Evolutionary conservation across 2,329 filamentous ascomycete species (phyloP).

Genomic region (Exophiala spinifera): DNA sequence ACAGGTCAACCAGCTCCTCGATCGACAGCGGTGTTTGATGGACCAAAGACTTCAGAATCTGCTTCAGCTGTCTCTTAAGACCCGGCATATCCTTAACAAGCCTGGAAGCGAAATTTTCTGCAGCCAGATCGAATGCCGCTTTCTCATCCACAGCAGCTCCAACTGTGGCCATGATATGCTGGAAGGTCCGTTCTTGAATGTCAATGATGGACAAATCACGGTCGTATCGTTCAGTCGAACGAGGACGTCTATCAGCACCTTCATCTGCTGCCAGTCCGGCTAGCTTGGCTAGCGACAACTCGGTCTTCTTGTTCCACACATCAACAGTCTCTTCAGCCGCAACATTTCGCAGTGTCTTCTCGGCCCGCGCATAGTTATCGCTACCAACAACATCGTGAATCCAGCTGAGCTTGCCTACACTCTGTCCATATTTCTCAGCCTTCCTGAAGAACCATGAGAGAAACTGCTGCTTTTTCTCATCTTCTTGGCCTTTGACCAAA

Average conservation of each 20-base stretch:
- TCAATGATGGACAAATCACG: conserved; percentile 52
- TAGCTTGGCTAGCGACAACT: conserved; percentile 85
- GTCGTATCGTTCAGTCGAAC: conserved; percentile 16
- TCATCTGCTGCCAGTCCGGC: conserved; percentile 64
- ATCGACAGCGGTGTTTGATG: conserved; percentile 64
- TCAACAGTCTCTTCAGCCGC: conserved; percentile 71
- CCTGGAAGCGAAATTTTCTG: conserved; percentile 61
- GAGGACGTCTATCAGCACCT: conserved; percentile 48
- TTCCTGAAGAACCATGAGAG: conserved; percentile 76
- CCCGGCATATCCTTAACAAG: conserved; percentile 59
- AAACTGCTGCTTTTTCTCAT: conserved; percentile 59
- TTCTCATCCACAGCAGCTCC: conserved; percentile 73
- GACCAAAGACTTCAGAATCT: conserved; percentile 67
- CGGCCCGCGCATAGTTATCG: conserved; percentile 70
- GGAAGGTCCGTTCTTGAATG: conserved; percentile 76
- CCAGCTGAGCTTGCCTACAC: conserved; percentile 73
- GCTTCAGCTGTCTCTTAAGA: conserved; percentile 68
- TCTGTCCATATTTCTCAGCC: conserved; percentile 57
- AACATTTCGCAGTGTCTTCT: conserved; percentile 65
- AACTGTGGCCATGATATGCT: conserved; percentile 66
- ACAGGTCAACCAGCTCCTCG: conserved; percentile 56
- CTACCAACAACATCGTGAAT: conserved; percentile 86
- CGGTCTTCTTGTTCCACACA: conserved; percentile 89
- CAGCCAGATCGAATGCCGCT: conserved; percentile 69
- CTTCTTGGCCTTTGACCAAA: conserved; percentile 59